phyloP scores from a whole-genome alignment of 2,329 filamentous ascomycete species.

The Mycocentrospora acerina region DNA sequence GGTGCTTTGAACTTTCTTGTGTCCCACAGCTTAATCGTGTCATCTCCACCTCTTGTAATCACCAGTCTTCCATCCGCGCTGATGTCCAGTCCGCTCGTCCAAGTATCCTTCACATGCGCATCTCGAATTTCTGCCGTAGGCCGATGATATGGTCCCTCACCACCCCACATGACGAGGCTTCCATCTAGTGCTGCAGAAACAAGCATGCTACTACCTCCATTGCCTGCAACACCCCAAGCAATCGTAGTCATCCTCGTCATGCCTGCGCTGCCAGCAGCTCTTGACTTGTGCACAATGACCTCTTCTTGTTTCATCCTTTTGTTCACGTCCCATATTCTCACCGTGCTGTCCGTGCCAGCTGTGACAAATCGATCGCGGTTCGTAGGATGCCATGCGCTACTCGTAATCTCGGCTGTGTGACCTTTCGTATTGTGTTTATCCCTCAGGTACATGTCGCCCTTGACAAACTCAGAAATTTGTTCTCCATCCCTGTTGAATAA shows the following conservation, averaged over 20 bases:
- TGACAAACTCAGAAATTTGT: constrained; percentile 81
- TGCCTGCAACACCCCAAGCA: constrained; percentile 74
- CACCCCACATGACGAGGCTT: constrained; percentile 86
- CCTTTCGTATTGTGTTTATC: constrained; percentile 99
- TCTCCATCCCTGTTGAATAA: constrained; percentile 89
- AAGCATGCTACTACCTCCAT: constrained; percentile 77
- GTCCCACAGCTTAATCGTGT: constrained; percentile 95
- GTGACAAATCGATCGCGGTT: constrained; percentile 85
- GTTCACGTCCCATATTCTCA: constrained; percentile 97
- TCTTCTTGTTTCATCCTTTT: constrained; percentile 87
- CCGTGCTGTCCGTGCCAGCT: constrained; percentile 89
- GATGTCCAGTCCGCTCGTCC: constrained; percentile 90
- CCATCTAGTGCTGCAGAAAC: constrained; percentile 86
- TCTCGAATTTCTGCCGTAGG: constrained; percentile 81
- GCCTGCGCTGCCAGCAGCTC: constrained; percentile 81
- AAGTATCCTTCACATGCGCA: constrained; percentile 79
- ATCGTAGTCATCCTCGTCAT: constrained; percentile 93
- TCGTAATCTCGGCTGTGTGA: constrained; percentile 88
- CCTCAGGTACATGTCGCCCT: constrained; percentile 96
- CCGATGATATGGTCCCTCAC: constrained; percentile 80
- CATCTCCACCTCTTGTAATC: constrained; percentile 86
- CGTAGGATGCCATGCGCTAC: constrained; percentile 86
- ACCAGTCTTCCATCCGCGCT: constrained; percentile 88
- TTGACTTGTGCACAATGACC: constrained; percentile 94
- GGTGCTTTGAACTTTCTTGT: constrained; percentile 92